A percentile compares a stretch with the other conserved stretches of the same genome.
Evolutionary conservation across 768 basidiomycete genomes (phyloP).

Genomic region (Suillus decipiens): DNA sequence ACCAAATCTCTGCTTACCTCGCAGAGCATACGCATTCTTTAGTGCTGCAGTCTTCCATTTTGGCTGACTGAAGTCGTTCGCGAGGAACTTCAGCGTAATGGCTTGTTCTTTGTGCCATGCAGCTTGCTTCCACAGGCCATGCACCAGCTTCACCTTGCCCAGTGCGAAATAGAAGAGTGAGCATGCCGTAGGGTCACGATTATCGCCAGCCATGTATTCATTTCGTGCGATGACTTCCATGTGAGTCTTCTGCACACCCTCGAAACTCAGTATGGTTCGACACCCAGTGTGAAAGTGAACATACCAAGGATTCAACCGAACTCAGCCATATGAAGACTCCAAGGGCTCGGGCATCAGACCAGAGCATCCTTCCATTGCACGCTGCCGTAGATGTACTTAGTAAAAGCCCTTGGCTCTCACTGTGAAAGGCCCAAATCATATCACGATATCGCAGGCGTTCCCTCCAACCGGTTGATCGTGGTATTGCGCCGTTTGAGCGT

Average conservation of each 20-base stretch:
- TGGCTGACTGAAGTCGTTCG: constrained; percentile 82
- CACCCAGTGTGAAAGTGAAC: constrained; percentile 25
- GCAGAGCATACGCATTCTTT: constrained; percentile 93
- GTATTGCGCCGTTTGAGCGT: constrained; percentile 40
- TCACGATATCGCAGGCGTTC: constrained; percentile 89
- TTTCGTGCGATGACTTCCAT: constrained; percentile 90
- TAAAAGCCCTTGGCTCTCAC: constrained; percentile 88
- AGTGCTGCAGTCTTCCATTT: constrained; percentile 92
- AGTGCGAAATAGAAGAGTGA: constrained; percentile 95
- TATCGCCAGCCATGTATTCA: constrained; percentile 86
- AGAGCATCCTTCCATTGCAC: constrained; percentile 84
- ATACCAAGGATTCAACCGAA: constrained; percentile 75
- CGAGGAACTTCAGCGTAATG: constrained; percentile 88
- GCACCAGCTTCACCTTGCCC: constrained; percentile 88
- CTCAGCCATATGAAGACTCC: constrained; percentile 90
- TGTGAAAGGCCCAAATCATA: constrained; percentile 96
- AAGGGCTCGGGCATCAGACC: constrained; percentile 84
- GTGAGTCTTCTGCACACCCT: constrained; percentile 62
- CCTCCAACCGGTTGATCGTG: constrained; percentile 56
- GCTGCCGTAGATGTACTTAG: constrained; percentile 67
- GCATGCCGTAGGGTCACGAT: constrained; percentile 85
- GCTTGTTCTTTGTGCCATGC: constrained; percentile 90
- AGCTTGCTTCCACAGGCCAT: constrained; percentile 95
- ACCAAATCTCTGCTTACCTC: constrained; percentile 94
- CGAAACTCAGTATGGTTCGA: constrained; percentile 2